Base-by-base conservation (phyloP, 768 basidiomycete species). In the Suillus alpinus region DNA sequence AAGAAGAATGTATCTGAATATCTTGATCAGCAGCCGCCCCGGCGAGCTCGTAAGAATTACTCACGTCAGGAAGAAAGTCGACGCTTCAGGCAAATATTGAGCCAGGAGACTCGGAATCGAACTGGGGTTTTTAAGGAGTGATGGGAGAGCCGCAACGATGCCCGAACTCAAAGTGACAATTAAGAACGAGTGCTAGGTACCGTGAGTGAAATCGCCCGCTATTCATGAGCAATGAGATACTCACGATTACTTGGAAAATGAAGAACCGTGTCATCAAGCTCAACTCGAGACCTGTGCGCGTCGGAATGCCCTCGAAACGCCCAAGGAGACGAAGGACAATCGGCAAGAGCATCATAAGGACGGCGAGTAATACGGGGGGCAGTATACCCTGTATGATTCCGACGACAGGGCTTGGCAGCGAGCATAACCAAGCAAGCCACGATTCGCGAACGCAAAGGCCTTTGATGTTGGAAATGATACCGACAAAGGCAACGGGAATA, bases 231-330 rank as follows among this genome's bases (percentile, higher is more conserved):
- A 23, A 13, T 3, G 16, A 26, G 49, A 39, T 4, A 85, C 92
- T 64, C 75, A 95, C 93, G 57, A 97, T 76, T 53, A 95, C 91
- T 77, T 91, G 89, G 82, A 97, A 97, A 64, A 93, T 77, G 77
- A 96, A 96, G 77, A 82, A 98, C 23, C 97, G 81, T 1, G 86
- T 87, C 95, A 98, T 97, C 69, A 99, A 75, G 56, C 89, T 91
- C 5, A 97, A 81, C 67, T 99, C 96, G 44, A 98, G 75, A 1
- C 86, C 88, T 0, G 88, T 91, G 37, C 82, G 81, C 65, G 91
- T 88, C 0, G 97, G 95, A 20, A 94, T 92, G n/a, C 97, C 97
- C 75, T 98, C 93, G 58, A 97, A 89, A 20, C 84, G 79, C 13
- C 87, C 92, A 32, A 98, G 77, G 23, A 92, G 76, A 41, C 96